Conservation (phyloP, 225 moss, liverwort and hornwort species). For the Asterella californica region DNA sequence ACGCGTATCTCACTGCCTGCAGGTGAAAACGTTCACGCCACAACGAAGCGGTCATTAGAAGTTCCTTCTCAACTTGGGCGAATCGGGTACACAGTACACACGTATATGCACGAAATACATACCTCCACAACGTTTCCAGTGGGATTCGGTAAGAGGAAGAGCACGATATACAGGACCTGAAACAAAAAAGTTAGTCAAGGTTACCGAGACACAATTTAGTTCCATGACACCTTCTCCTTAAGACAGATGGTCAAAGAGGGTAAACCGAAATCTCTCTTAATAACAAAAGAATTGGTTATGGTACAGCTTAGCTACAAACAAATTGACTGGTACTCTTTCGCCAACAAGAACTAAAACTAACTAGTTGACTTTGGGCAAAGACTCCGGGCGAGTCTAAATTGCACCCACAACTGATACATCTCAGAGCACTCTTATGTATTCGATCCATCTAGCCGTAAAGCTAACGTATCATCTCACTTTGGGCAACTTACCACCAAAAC, state of each 20-base stretch:
- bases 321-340: no score
- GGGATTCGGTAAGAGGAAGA: conserved; percentile 37
- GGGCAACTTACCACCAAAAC: neutral
- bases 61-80: neutral
- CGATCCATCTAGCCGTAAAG: neutral
- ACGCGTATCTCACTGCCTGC: conserved; percentile 36
- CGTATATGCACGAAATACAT: neutral
- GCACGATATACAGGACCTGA: conserved; percentile 46
- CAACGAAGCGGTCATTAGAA: neutral
- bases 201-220: neutral
- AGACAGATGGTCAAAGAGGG: no score
- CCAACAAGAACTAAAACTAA: no score
- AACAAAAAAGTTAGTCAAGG: neutral
- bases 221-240: neutral
- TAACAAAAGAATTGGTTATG: no score
- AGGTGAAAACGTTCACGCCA: neutral
- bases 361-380: neutral
- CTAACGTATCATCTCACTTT: neutral
- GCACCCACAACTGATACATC: neutral
- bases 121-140: conserved; percentile 41
- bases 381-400: neutral
- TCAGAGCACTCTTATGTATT: neutral
- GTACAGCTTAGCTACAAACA: neutral
- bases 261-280: no score
- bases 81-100: neutral